Percentiles rank a stretch among this genome's conserved stretches.
phyloP scores from a whole-genome alignment of 306 rosid species.

The Astragalus membranaceus region DNA sequence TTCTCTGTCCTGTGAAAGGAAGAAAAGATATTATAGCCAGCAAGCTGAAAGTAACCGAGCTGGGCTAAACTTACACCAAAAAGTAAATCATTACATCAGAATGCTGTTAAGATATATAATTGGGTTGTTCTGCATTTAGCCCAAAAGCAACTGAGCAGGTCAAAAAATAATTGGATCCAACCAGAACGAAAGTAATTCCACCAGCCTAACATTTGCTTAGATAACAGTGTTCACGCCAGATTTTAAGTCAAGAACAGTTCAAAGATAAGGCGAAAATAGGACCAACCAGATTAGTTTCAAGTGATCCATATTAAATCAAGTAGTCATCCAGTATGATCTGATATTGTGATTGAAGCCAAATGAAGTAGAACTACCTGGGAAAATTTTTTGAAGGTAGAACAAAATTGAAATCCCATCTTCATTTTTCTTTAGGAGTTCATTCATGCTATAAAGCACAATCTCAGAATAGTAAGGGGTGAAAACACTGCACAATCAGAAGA shows the following conservation, averaged over 20 bases:
- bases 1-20: background rate
- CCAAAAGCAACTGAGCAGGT: background rate
- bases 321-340: background rate
- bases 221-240: background rate
- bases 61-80: background rate
- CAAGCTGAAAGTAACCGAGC: background rate
- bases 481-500: slow-evolving; percentile 59
- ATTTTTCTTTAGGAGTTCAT: slow-evolving; percentile 77
- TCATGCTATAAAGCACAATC: slow-evolving; percentile 77
- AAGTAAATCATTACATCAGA: background rate
- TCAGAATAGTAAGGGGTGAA: slow-evolving; percentile 96
- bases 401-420: slow-evolving; percentile 90
- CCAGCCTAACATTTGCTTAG: background rate
- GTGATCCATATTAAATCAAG: background rate
- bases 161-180: background rate
- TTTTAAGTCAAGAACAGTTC: background rate
- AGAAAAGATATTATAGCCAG: background rate
- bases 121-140: background rate
- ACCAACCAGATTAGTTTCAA: background rate
- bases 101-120: background rate
- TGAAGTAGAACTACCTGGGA: slow-evolving; percentile 47
- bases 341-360: slow-evolving; percentile 3
- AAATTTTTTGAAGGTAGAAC: slow-evolving; percentile 90
- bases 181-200: background rate
- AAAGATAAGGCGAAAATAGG: background rate